A percentile compares a stretch with the other conserved stretches of the same genome.
These are phyloP conservation scores for Ophiocordyceps camponoti-floridani DNA, from an alignment of 2,329 filamentous ascomycete genomes.

Conservation along the genomic window DNA sequence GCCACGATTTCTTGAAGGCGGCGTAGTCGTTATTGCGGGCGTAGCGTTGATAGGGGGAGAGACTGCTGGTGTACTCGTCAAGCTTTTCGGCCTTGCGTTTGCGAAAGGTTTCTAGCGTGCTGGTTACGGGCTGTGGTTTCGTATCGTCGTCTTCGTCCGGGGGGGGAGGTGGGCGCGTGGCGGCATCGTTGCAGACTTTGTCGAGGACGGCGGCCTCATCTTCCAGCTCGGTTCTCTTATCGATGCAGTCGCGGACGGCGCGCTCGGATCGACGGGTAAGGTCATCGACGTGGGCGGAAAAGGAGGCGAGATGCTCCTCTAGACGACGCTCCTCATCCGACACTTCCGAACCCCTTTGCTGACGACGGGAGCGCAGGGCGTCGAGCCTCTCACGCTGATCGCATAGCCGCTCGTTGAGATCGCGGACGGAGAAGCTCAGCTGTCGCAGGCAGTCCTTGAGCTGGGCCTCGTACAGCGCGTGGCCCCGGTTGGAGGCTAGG, in stretches of 20 bases:
- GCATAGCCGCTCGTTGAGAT: constrained; percentile 28
- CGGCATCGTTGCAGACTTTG: constrained; percentile 12
- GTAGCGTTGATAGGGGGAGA: constrained; percentile 29
- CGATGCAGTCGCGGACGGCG: constrained; percentile 28
- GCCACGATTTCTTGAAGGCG: constrained; percentile 39
- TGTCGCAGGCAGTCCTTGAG: constrained; percentile 24
- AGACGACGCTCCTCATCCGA: constrained; percentile 17
- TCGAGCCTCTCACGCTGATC: constrained; percentile 17
- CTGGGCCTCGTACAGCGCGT: constrained; percentile 24
- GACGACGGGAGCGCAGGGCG: constrained; percentile 14
- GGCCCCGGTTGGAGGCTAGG: constrained; percentile 22
- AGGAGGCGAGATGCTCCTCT: constrained; percentile 18
- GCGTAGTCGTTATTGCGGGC: constrained; percentile 39
- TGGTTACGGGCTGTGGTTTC: constrained; percentile 7
- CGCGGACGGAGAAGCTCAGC: constrained; percentile 25
- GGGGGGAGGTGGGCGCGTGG: constrained; percentile 3
- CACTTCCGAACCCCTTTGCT: constrained; percentile 17
- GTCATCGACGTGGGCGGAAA: constrained; percentile 20
- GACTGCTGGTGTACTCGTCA: constrained; percentile 19
- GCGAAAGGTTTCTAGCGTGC: constrained; percentile 15
- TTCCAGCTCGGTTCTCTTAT: constrained; percentile 28
- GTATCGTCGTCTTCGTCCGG: constrained; percentile 2
- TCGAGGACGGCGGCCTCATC: constrained; percentile 24
- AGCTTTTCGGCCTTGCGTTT: constrained; percentile 17
- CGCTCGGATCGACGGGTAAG: constrained; percentile 27